Conservation (phyloP, 306 rosid genomes). For the Quillaja saponaria region DNA sequence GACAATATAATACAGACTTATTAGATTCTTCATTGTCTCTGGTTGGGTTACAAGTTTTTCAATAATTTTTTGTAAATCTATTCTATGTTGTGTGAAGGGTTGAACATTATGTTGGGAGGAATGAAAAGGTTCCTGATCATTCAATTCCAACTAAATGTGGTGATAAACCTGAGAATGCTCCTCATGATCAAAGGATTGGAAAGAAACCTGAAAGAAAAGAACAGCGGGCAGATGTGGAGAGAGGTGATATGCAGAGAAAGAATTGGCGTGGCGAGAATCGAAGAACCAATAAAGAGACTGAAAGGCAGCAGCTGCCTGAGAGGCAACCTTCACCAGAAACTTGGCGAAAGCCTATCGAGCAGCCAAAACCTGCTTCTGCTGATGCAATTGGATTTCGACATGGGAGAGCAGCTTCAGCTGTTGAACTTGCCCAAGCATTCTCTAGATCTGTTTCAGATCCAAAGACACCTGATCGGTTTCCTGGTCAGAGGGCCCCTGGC, state of each 20-base stretch:
- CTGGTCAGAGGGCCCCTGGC: slow-evolving; percentile 58
- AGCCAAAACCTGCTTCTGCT: slow-evolving; percentile 47
- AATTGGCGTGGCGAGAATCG: slow-evolving; percentile 68
- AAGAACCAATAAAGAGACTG: slow-evolving; percentile 56
- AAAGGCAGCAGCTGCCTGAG: slow-evolving; percentile 62
- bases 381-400: slow-evolving; percentile 46
- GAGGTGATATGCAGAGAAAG: slow-evolving; percentile 63
- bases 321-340: slow-evolving; percentile 89
- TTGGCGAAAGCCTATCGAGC: slow-evolving; percentile 90
- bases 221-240: slow-evolving; percentile 57
- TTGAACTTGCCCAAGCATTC: slow-evolving; percentile 94
- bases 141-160: slow-evolving; percentile 37
- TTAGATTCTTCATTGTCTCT: not conserved
- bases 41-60: slow-evolving; percentile 12
- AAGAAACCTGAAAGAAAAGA: slow-evolving; percentile 70
- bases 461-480: slow-evolving; percentile 45
- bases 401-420: slow-evolving; percentile 83
- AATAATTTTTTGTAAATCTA: slow-evolving; percentile 16
- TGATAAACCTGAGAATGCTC: slow-evolving; percentile 54
- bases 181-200: slow-evolving; percentile 60
- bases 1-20: not conserved
- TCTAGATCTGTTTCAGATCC: slow-evolving; percentile 87
- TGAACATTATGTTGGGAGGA: slow-evolving; percentile 54
- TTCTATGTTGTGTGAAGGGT: slow-evolving; percentile 48
- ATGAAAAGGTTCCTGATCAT: slow-evolving; percentile 55